A percentile compares a stretch with the other conserved stretches of the same genome.
phyloP scores from a whole-genome alignment of 2,329 filamentous ascomycete genomes.

The Sclerotinia borealis region DNA sequence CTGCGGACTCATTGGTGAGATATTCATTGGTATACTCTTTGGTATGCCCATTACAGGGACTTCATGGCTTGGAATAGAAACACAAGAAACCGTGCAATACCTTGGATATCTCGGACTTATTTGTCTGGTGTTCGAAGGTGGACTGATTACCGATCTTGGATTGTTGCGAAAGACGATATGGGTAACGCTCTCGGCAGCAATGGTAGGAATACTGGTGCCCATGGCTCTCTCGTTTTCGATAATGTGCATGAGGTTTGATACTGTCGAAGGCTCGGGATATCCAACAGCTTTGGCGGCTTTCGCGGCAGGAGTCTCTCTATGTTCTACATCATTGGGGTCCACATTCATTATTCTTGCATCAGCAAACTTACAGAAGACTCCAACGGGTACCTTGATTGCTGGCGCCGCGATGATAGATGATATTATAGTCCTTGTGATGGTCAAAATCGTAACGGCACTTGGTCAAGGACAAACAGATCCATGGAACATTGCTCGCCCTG shows the following conservation, averaged over 20 bases:
- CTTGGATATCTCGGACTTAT: conserved; percentile 9
- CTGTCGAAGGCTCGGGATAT: background rate
- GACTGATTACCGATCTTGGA: conserved; percentile 3
- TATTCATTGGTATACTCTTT: conserved; percentile 3
- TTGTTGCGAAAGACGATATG: conserved; percentile 3
- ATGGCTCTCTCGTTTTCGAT: conserved; percentile 4
- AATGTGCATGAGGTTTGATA: background rate
- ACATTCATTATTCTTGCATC: conserved; percentile 9
- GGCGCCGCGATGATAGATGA: conserved; percentile 7
- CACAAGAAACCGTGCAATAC: conserved; percentile 6
- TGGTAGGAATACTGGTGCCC: background rate
- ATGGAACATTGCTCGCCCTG: conserved; percentile 8
- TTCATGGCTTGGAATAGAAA: background rate
- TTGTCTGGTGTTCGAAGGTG: conserved; percentile 10
- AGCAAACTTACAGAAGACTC: conserved; percentile 9
- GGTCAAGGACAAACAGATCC: background rate
- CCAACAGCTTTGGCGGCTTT: conserved; percentile 8
- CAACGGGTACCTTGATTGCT: conserved; percentile 6
- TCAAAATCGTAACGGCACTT: conserved; percentile 5
- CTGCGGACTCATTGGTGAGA: conserved; percentile 9
- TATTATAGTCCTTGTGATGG: conserved; percentile 9
- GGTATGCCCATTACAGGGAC: conserved; percentile 6
- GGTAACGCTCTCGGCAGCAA: background rate
- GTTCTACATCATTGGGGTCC: conserved; percentile 7
- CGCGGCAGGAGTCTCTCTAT: conserved; percentile 7